Base-by-base conservation (phyloP, 352 stramenopile species). In the Phytophthora citrophthora region DNA sequence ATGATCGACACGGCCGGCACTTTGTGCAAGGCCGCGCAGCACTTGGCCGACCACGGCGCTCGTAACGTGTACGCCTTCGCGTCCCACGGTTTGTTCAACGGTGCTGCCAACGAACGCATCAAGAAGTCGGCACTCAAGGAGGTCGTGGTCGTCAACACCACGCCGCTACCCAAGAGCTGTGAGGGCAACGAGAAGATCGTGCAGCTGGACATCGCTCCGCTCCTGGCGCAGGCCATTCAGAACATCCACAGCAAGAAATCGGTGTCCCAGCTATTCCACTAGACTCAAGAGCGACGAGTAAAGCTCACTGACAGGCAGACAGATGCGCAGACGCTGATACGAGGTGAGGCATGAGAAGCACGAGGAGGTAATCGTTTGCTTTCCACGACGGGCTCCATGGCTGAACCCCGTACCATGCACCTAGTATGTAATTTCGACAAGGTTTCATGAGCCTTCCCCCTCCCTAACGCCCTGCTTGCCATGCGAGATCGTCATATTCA, bases 1-100 rank as follows among this genome's bases (percentile, higher is more conserved):
- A 99, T 99, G 98, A 99, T 99, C 71, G 98, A 99, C 82, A 99
- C 98, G 40, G 98, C 97, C 38, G 98, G 97, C 55, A 99, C 97
- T 34, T 74, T 99, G 15, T 99, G 97, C 79, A 99, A 99, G 79
- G 98, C 97, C 38, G 97, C 97, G 43, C 96, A 99, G 77, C 96
- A 99, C 64, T 77, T 99, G 48, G 82, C 90, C 16, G 92, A 97
- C 63, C 95, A 98, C 61, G 97, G 97, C 34, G 97, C 97, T 10
- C 91, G 95, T 49, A 96, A 98, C 63, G 98, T 99, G 56, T 99
- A 99, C 83, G 97, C 97, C 16, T 99, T 99, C 78, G 97, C 97
- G 18, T 99, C 95, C 47, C 98, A 99, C 80, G 97, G 97, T 45
- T 87, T 99, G 16, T 98, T 99, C 67, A 98, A 97, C 64, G 95